Conservation (phyloP, 2,329 filamentous ascomycete species). For the Venturiaceae sp. region DNA sequence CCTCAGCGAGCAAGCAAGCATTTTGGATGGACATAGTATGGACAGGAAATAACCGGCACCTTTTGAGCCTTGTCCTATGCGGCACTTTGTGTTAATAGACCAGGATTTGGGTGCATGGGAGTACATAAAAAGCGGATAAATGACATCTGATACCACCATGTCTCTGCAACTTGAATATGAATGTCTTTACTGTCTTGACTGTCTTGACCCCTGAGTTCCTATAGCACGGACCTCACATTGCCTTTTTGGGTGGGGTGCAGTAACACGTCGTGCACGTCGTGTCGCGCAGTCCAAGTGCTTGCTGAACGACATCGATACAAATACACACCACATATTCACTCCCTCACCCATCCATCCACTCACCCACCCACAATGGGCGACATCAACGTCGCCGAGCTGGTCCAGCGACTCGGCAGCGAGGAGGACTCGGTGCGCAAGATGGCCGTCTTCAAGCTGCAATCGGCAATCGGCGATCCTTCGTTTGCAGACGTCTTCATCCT, state of each 20-base stretch:
- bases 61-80: not conserved
- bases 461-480: slow-evolving; percentile 86
- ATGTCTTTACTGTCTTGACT: too few relatives aligned
- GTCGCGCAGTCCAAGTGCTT: not conserved
- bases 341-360: not conserved
- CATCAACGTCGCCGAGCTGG: slow-evolving; percentile 46
- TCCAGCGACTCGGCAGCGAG: slow-evolving; percentile 48
- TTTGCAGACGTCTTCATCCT: slow-evolving; percentile 96
- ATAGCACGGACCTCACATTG: not conserved
- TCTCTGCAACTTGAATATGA: too few relatives aligned
- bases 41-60: not conserved
- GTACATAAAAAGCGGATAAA: not conserved
- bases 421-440: slow-evolving; percentile 94
- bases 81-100: not conserved
- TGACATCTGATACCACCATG: not conserved
- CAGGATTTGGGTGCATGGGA: not conserved
- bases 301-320: not conserved
- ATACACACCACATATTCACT: not conserved
- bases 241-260: not conserved
- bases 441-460: slow-evolving; percentile 97
- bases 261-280: not conserved
- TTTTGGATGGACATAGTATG: not conserved
- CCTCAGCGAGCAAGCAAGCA: not conserved
- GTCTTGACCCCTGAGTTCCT: not conserved
- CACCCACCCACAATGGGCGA: slow-evolving; percentile 35